Base-by-base conservation (phyloP, 108 stramenopile genomes). In the Cyclostephanos invisitatus region DNA sequence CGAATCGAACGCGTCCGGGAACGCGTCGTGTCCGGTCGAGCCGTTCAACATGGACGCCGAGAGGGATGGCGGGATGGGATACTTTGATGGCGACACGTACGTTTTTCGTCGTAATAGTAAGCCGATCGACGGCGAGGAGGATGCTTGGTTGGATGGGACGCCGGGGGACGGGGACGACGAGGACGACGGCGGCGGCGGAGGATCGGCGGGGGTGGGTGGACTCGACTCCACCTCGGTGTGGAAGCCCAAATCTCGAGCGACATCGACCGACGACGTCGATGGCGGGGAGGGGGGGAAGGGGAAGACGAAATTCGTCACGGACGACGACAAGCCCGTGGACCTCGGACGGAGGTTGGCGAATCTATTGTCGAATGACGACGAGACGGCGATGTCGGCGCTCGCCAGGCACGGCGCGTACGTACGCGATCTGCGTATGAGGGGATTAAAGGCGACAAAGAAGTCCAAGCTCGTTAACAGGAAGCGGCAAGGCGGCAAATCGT, bases 71-170 rank as follows among this genome's bases (percentile, higher is more conserved):
- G 93, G 93, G 9, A 80, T 74, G 58, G 92, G 92, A 35, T 93
- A 85, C 64, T 93, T 93, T 69, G 92, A 89, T 44, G 92, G 92
- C 25, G 92, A 91, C 69, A 93, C 92, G 9, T 93, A 93, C 55
- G 77, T 93, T 25, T 93, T 90, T 76, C 86, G 92, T 24, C 78
- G 79, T 49, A 73, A 77, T 40, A 22, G 37, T 0, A 68, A 63
- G 21, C 70, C 38, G 3, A 70, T 50, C 17, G 87, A 87, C 14
- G 87, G 75, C 25, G 92, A 89, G 66, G 81, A 88, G n/a, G 89
- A 90, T 72, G 91, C 91, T 20, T 93, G 91, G 91, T 64, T 90
- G 58, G 91, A 90, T 54, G 81, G 79, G 12, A 67, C 87, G 15
- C 74, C 70, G 7, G 82, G 62, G 1, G 77, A 77, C 42, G 64